Evolutionary conservation across 164 flowering plant species (phyloP), one percentile per base, ranked within the genome.

Genomic region (Sedum album): DNA sequence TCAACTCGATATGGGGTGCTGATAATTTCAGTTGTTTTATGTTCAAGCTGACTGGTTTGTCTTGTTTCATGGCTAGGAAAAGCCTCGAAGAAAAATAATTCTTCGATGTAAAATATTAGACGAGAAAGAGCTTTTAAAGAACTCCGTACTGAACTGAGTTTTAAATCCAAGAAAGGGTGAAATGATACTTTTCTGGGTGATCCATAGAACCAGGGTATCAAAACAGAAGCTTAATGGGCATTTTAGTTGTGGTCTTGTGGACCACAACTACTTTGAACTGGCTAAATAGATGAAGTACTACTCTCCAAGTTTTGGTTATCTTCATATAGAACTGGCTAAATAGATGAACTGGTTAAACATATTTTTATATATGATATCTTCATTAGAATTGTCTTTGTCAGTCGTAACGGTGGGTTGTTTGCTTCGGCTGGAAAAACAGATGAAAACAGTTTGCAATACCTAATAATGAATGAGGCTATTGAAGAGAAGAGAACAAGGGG

Each of bases 111-210:
- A 25, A 55, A 55, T 55, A 55, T 55, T 55, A 55, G 61, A 55
- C 26, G 61, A 26, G 61, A 55, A 55, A 25, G 61, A 55, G 31
- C 61, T 55, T 55, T 53, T 55, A 5, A 55, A 26, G 61, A 55
- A 26, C 61, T 55, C 28, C 28, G 61, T 55, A 55, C 61, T 55
- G 61, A 26, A 55, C 46, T 41, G 15, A 41, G 11, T 41, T 41
- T 35, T 41, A 41, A 41, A 2, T 11, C 46, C 46, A 41, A 41
- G 15, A 55, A 55, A 55, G 31, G 31, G 26, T 23, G 21, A 20
- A 48, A 4, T 48, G 53, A 23, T 55, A 55, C 61, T 55, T 55
- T 55, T 26, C 61, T 55, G 61, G 61, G 61, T 55, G 61, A 55
- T 55, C 21, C 60, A 53, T 53, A 20, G 41, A 23, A 53, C 61